These are phyloP conservation scores for Suillus variegatus DNA, from an alignment of 768 basidiomycete species.

Conservation along the genomic window DNA sequence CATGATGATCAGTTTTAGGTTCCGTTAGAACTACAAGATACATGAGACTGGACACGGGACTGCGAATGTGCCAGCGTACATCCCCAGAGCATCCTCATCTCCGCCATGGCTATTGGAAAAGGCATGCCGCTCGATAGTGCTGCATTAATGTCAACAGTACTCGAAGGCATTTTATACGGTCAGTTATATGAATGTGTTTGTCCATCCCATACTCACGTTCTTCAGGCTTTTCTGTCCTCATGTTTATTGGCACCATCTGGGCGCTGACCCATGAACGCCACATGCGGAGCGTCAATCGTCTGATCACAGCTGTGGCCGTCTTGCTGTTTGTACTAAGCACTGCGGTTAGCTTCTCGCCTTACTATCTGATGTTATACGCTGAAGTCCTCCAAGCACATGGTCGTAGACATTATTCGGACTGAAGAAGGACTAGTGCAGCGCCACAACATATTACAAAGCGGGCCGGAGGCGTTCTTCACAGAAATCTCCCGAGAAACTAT, in stretches of 20 bases:
- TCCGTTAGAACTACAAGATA: background rate
- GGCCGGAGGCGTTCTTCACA: slow-evolving; percentile 25
- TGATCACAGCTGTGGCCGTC: slow-evolving; percentile 18
- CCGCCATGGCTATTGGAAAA: background rate
- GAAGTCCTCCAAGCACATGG: slow-evolving; percentile 13
- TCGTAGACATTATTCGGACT: slow-evolving; percentile 14
- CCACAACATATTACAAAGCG: slow-evolving; percentile 16
- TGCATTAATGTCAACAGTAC: slow-evolving; percentile 18
- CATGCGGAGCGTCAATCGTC: slow-evolving; percentile 8
- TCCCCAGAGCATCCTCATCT: background rate
- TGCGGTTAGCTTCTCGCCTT: slow-evolving; percentile 13
- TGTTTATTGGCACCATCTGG: slow-evolving; percentile 31
- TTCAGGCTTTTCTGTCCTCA: slow-evolving; percentile 36
- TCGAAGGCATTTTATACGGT: slow-evolving; percentile 24
- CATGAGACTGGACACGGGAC: background rate
- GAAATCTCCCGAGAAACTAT: slow-evolving; percentile 27
- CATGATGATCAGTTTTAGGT: background rate
- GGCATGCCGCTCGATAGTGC: slow-evolving; percentile 11
- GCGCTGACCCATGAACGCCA: slow-evolving; percentile 12
- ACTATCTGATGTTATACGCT: background rate
- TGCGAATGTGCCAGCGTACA: background rate
- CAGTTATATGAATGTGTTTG: too few species aligned
- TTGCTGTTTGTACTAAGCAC: slow-evolving; percentile 24
- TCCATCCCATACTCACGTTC: background rate
- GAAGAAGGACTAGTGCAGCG: slow-evolving; percentile 20